These are phyloP conservation scores for Pelargonium australe DNA, from an alignment of 441 rosid species.

Conservation along the genomic window DNA sequence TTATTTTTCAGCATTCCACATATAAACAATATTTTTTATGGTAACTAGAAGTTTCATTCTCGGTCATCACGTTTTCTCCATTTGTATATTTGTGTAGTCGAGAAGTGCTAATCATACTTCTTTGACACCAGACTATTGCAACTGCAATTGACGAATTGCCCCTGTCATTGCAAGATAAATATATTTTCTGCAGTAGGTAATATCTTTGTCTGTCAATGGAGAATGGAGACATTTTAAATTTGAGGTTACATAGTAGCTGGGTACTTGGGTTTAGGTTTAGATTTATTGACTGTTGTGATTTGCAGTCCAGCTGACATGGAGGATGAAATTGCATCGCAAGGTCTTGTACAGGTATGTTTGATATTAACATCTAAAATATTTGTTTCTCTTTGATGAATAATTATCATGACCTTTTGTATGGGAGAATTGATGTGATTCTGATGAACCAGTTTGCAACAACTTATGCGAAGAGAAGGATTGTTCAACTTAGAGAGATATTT, in stretches of 20 bases:
- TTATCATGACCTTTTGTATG: conserved; percentile 8
- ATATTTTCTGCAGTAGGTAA: conserved; percentile 79
- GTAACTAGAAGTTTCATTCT: conserved; percentile 2
- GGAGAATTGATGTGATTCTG: conserved; percentile 13
- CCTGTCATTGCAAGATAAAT: conserved; percentile 64
- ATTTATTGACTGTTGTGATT: conserved; percentile 17
- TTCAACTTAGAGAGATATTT: conserved; percentile 76
- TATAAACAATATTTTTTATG: conserved; percentile 10
- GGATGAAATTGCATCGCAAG: conserved; percentile 70
- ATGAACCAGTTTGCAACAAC: conserved; percentile 59
- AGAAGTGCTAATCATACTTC: conserved; percentile 13
- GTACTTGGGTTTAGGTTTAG: conserved; percentile 10
- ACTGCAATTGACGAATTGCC: conserved; percentile 68
- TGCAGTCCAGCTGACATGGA: conserved; percentile 79
- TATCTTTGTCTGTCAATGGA: conserved; percentile 10
- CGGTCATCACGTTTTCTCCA: not conserved
- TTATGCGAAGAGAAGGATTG: conserved; percentile 56
- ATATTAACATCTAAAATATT: not conserved
- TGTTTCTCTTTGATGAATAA: not conserved
- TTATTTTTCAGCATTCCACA: not conserved
- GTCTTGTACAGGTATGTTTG: conserved; percentile 65
- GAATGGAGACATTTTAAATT: not conserved
- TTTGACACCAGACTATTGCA: conserved; percentile 60
- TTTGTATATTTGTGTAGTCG: not conserved
- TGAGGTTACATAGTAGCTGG: not conserved